Percentiles rank a stretch among this genome's conserved stretches.
Conservation (phyloP, 768 basidiomycete species). For the Flagelloscypha sp. region DNA sequence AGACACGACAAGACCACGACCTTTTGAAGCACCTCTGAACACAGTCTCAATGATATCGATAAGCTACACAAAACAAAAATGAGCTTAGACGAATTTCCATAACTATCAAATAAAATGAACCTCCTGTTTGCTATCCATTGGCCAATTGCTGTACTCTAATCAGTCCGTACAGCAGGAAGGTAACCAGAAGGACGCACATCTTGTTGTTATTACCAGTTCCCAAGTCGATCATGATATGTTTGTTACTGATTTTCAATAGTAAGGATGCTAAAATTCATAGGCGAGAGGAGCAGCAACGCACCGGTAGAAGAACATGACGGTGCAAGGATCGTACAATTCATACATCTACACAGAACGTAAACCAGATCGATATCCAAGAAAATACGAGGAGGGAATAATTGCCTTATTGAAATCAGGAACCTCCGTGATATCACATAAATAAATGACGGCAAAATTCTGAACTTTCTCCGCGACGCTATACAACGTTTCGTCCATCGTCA, state of each 20-base stretch:
- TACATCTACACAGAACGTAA: slow-evolving; percentile 71
- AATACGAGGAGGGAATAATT: neutral
- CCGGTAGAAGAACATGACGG: slow-evolving; percentile 99
- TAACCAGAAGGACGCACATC: slow-evolving; percentile 54
- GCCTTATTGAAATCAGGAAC: slow-evolving; percentile 99
- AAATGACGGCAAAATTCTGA: slow-evolving; percentile 97
- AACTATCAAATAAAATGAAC: slow-evolving; percentile 30
- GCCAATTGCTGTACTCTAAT: slow-evolving; percentile 72
- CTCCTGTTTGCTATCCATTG: slow-evolving; percentile 98
- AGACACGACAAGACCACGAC: slow-evolving; percentile 94
- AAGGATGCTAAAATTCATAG: slow-evolving; percentile 1
- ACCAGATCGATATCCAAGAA: too few relatives aligned
- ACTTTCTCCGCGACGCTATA: slow-evolving; percentile 91
- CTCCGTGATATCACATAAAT: slow-evolving; percentile 89
- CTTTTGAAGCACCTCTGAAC: slow-evolving; percentile 95
- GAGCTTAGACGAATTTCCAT: too few relatives aligned
- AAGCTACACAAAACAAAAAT: slow-evolving; percentile 63
- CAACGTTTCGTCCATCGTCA: slow-evolving; percentile 98
- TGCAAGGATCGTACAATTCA: slow-evolving; percentile 94
- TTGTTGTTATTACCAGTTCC: slow-evolving; percentile 99
- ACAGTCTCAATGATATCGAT: slow-evolving; percentile 99
- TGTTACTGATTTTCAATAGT: slow-evolving; percentile 51
- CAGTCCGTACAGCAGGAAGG: neutral
- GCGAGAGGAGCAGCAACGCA: slow-evolving; percentile 28
- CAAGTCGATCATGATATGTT: slow-evolving; percentile 99